These are phyloP conservation scores for Mycena vulgaris DNA, from an alignment of 768 basidiomycete species.

Conservation along the genomic window DNA sequence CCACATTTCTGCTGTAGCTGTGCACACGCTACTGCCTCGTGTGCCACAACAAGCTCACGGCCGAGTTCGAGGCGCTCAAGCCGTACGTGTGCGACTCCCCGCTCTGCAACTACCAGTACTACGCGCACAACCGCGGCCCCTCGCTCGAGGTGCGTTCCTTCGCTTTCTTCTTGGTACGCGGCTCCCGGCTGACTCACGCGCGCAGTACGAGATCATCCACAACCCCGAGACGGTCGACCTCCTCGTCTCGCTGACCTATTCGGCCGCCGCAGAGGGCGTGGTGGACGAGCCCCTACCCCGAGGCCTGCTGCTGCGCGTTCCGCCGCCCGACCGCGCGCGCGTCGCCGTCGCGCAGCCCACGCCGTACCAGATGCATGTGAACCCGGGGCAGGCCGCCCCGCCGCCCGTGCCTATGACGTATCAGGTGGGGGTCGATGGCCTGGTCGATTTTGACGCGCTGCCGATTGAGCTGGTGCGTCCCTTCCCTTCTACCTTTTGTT, in stretches of 20 bases:
- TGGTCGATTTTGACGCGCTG: constrained; percentile 37
- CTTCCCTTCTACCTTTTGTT: background rate
- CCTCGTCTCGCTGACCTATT: constrained; percentile 74
- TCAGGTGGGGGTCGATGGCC: constrained; percentile 22
- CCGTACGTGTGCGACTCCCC: constrained; percentile 80
- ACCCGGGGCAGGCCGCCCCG: background rate
- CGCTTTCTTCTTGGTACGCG: constrained; percentile 7
- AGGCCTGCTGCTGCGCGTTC: constrained; percentile 73
- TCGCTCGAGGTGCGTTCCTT: constrained; percentile 71
- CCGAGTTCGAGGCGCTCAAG: constrained; percentile 73
- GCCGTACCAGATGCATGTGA: background rate
- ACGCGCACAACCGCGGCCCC: constrained; percentile 73
- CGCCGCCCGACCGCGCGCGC: constrained; percentile 47
- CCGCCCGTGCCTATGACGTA: background rate
- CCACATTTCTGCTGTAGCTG: constrained; percentile 54
- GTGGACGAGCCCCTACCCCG: constrained; percentile 73
- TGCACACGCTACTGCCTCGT: constrained; percentile 82
- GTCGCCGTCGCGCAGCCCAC: background rate
- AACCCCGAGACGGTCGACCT: constrained; percentile 78
- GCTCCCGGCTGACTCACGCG: background rate
- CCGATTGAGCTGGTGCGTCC: constrained; percentile 30
- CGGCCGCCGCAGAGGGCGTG: constrained; percentile 66
- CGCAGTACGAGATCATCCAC: constrained; percentile 77
- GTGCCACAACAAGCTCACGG: constrained; percentile 73
- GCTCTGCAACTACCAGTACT: constrained; percentile 81